Percentiles rank a stretch among this genome's conserved stretches.
Evolutionary conservation across 345 rosid species (phyloP).

Genomic region (Erodium maritimum): DNA sequence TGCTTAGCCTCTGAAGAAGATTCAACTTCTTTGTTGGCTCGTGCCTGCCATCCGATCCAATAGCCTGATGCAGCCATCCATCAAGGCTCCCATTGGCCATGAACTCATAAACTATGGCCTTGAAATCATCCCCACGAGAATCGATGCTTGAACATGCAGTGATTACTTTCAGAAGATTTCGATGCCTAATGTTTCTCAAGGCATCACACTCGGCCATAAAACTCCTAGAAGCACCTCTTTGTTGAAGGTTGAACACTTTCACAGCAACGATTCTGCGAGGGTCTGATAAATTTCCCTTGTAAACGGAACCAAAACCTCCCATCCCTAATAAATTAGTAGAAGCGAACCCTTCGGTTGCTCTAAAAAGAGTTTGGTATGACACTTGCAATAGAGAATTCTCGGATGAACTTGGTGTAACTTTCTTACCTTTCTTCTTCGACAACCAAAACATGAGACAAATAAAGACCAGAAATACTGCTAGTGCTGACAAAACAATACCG

Average conservation of each 20-base stretch:
- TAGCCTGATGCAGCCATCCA: conserved; percentile 5
- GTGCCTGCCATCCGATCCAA: not conserved
- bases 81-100: conserved; percentile 16
- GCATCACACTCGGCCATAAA: conserved; percentile 35
- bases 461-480: no score
- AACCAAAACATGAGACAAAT: not conserved
- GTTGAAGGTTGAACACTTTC: conserved; percentile 12
- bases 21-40: conserved; percentile 1
- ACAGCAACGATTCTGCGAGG: conserved; percentile 4
- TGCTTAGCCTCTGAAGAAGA: conserved; percentile 11
- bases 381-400: not conserved
- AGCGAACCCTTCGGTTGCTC: conserved; percentile 20
- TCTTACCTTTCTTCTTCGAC: not conserved
- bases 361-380: not conserved
- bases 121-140: conserved; percentile 19
- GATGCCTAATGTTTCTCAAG: conserved; percentile 19
- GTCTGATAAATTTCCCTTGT: conserved; percentile 7
- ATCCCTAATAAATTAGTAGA: conserved; percentile 11
- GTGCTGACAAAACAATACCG: no score
- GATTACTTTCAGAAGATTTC: conserved; percentile 31
- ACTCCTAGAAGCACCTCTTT: conserved; percentile 16
- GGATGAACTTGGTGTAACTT: not conserved
- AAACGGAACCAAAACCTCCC: conserved; percentile 23
- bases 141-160: conserved; percentile 24
- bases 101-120: conserved; percentile 14